A percentile compares a stretch with the other conserved stretches of the same genome.
phyloP scores from a whole-genome alignment of 768 basidiomycete genomes.

The Cubamyces lactineus region DNA sequence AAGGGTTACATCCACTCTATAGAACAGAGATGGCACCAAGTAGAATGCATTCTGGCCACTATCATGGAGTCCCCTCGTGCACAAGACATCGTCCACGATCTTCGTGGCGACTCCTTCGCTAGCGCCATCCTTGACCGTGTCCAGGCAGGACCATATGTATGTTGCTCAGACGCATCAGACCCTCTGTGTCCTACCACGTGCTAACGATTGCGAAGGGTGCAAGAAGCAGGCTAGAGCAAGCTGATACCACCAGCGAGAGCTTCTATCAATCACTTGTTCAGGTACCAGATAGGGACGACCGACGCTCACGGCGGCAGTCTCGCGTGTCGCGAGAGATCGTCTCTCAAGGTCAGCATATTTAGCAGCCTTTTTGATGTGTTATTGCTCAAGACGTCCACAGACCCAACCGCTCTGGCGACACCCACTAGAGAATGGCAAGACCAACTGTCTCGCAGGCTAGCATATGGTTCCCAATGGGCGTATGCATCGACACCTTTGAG shows the following conservation, averaged over 20 bases:
- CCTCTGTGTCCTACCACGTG: background rate
- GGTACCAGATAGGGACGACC: conserved; percentile 31
- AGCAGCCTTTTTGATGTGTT: too few relatives aligned
- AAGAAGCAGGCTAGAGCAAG: conserved; percentile 51
- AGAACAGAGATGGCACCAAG: conserved; percentile 89
- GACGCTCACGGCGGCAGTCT: conserved; percentile 65
- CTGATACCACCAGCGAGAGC: conserved; percentile 22
- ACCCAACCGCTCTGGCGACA: conserved; percentile 27
- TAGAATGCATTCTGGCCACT: conserved; percentile 86
- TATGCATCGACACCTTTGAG: conserved; percentile 16
- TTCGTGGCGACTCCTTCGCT: conserved; percentile 75
- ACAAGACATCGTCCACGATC: conserved; percentile 60
- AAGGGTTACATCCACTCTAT: conserved; percentile 94
- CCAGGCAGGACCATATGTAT: conserved; percentile 78
- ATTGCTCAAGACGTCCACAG: too few relatives aligned
- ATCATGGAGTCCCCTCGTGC: conserved; percentile 73
- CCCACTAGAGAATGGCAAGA: conserved; percentile 84
- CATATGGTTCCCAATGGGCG: conserved; percentile 2
- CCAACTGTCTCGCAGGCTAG: conserved; percentile 59
- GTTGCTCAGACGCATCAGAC: conserved; percentile 26
- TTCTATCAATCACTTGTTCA: conserved; percentile 40
- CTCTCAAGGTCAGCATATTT: conserved; percentile 40
- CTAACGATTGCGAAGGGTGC: conserved; percentile 54
- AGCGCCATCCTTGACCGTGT: conserved; percentile 77
- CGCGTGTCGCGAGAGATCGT: conserved; percentile 80